phyloP scores from a whole-genome alignment of 805 yeast genomes.

The Kodamaea lidongshanica region DNA sequence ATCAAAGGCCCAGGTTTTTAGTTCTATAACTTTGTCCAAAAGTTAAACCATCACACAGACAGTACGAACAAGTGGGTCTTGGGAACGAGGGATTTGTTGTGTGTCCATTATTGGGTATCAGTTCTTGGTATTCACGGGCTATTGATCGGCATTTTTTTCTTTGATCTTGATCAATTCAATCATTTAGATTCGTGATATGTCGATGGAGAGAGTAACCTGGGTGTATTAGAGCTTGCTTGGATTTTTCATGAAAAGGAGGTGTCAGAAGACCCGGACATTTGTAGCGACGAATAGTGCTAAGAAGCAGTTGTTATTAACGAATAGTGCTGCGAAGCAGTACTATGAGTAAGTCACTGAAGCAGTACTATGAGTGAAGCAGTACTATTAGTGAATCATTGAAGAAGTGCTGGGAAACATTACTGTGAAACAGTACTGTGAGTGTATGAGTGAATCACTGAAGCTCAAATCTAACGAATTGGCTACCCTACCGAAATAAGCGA shows the following conservation, averaged over 20 bases:
- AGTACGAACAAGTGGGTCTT: slow-evolving; percentile 44
- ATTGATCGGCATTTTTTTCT: slow-evolving; percentile 6
- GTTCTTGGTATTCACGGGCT: slow-evolving; percentile 25
- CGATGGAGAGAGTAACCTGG: slow-evolving; percentile 41
- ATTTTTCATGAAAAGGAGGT: slow-evolving; percentile 44
- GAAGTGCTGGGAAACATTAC: too few species aligned
- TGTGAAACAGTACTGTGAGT: too few species aligned
- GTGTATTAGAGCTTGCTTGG: slow-evolving; percentile 48
- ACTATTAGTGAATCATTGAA: too few species aligned
- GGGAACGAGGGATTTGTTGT: slow-evolving; percentile 7
- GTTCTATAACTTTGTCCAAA: slow-evolving; percentile 57
- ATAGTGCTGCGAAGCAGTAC: too few species aligned
- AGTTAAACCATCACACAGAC: slow-evolving; percentile 62
- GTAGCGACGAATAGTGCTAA: too few species aligned
- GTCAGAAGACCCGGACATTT: slow-evolving; percentile 43
- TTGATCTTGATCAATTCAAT: slow-evolving; percentile 14
- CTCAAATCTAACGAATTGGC: too few species aligned
- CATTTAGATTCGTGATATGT: slow-evolving; percentile 37
- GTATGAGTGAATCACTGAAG: too few species aligned
- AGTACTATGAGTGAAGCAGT: too few species aligned
- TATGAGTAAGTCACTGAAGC: not conserved
- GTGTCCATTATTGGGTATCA: slow-evolving; percentile 17
- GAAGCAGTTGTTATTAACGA: not conserved
- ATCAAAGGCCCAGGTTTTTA: slow-evolving; percentile 9
- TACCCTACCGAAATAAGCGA: too few species aligned